Percentiles rank a stretch among this genome's conserved stretches.
phyloP scores from a whole-genome alignment of 805 yeast species.

The Cyberlindnera samutprakarnensis region DNA sequence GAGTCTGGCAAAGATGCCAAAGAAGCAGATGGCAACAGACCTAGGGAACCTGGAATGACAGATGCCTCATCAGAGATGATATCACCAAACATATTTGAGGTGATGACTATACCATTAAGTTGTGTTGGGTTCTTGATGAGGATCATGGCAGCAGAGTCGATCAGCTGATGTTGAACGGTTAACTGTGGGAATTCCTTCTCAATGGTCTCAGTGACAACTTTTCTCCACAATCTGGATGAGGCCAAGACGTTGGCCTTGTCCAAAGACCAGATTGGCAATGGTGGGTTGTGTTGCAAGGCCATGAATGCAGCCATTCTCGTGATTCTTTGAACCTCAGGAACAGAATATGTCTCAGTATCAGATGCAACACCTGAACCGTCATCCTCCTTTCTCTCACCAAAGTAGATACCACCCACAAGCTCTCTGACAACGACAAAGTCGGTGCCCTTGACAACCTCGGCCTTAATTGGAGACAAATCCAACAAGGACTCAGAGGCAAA shows the following conservation, averaged over 20 bases:
- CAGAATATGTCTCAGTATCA: slow-evolving; percentile 90
- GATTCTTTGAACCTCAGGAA: slow-evolving; percentile 88
- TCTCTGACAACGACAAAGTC: slow-evolving; percentile 92
- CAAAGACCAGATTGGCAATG: slow-evolving; percentile 89
- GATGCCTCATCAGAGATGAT: slow-evolving; percentile 97
- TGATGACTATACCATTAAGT: slow-evolving; percentile 86
- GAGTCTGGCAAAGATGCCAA: slow-evolving; percentile 95
- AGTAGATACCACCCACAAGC: slow-evolving; percentile 96
- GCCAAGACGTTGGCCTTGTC: slow-evolving; percentile 98
- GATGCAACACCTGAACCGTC: slow-evolving; percentile 80
- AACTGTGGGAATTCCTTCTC: slow-evolving; percentile 86
- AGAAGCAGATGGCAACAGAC: slow-evolving; percentile 90
- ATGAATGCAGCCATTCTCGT: slow-evolving; percentile 97
- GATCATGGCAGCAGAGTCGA: slow-evolving; percentile 99
- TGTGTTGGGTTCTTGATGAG: slow-evolving; percentile 85
- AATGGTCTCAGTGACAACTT: slow-evolving; percentile 80
- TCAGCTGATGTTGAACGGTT: slow-evolving; percentile 84
- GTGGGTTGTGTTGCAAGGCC: slow-evolving; percentile 91
- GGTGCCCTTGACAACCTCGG: slow-evolving; percentile 82
- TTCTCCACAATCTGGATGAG: slow-evolving; percentile 93
- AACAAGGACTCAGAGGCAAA: slow-evolving; percentile 81
- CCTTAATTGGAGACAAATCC: slow-evolving; percentile 81
- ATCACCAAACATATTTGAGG: slow-evolving; percentile 97
- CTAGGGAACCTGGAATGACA: slow-evolving; percentile 95
- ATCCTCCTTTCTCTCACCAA: slow-evolving; percentile 93